A percentile compares a stretch with the other conserved stretches of the same genome.
Evolutionary conservation across 1,284 basidiomycete species (phyloP).

Genomic region (Leccinum pachyderme): DNA sequence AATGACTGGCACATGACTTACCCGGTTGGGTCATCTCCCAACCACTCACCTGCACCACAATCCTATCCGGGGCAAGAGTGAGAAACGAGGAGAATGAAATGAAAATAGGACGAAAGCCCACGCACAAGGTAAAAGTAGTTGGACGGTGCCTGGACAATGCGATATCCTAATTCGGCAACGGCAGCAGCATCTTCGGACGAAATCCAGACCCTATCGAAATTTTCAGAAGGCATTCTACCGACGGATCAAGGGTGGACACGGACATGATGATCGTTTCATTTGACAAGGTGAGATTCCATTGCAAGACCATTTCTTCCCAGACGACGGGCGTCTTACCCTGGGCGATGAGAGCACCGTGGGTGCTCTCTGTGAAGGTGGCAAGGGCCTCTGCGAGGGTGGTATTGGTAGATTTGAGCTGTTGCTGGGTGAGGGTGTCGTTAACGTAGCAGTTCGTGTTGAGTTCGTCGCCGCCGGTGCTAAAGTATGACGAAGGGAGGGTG

Average conservation of each 20-base stretch:
- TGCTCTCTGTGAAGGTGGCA: slow-evolving; percentile 47
- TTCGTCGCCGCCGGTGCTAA: slow-evolving; percentile 75
- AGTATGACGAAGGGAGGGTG: slow-evolving; percentile 47
- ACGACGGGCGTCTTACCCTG: slow-evolving; percentile 64
- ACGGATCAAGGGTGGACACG: slow-evolving; percentile 3
- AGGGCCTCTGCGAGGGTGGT: slow-evolving; percentile 53
- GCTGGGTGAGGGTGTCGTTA: slow-evolving; percentile 47
- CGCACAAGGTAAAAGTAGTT: slow-evolving; percentile 76
- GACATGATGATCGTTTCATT: slow-evolving; percentile 70
- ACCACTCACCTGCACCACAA: slow-evolving; percentile 79
- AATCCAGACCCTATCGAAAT: slow-evolving; percentile 63
- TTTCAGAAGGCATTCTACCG: not conserved
- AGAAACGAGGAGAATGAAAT: slow-evolving; percentile 4
- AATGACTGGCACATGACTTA: slow-evolving; percentile 14
- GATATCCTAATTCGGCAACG: slow-evolving; percentile 59
- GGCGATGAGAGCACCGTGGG: slow-evolving; percentile 46
- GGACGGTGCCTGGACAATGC: slow-evolving; percentile 65
- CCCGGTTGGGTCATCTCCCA: slow-evolving; percentile 56
- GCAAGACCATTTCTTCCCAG: slow-evolving; percentile 72
- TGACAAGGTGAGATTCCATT: slow-evolving; percentile 58
- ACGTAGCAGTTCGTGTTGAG: slow-evolving; percentile 59
- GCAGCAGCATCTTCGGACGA: slow-evolving; percentile 56
- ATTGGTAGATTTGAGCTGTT: slow-evolving; percentile 41
- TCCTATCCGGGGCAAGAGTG: slow-evolving; percentile 44
- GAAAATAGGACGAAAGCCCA: slow-evolving; percentile 26